These are phyloP conservation scores for Fraxinus anomala DNA, from an alignment of 257 asterid species.

Conservation along the genomic window DNA sequence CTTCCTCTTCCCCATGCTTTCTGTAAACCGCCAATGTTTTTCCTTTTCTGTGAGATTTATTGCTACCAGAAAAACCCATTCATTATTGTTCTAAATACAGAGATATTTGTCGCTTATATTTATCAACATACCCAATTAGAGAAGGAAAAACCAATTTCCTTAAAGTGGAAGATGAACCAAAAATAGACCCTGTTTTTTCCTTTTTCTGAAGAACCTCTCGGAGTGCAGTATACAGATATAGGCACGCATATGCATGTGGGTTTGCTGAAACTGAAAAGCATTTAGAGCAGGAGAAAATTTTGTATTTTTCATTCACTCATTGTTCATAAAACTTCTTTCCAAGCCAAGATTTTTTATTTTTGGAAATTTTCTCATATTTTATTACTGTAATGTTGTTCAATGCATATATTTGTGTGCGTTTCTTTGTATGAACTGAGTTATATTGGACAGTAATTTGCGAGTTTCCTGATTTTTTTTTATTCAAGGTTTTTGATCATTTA, in stretches of 20 bases:
- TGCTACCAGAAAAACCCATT: background rate
- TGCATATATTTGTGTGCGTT: background rate
- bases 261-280: constrained; percentile 14
- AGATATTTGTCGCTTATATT: background rate
- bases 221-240: constrained; percentile 3
- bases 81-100: background rate
- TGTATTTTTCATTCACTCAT: constrained; percentile 4
- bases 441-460: background rate
- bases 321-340: constrained; percentile 6
- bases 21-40: constrained; percentile 4
- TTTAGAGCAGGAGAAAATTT: constrained; percentile 1
- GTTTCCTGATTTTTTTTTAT: too few species aligned
- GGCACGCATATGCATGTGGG: constrained; percentile 11
- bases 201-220: background rate
- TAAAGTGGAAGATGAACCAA: background rate
- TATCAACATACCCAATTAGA: background rate
- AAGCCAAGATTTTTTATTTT: background rate
- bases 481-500: too few species aligned
- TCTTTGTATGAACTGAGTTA: constrained; percentile 22
- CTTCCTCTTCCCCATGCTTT: background rate
- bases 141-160: constrained; percentile 5
- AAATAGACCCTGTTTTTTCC: background rate
- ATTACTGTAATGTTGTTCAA: background rate
- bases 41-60: background rate
- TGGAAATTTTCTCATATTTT: background rate